phyloP scores from a whole-genome alignment of 2,329 filamentous ascomycete species.

The Fusarium nematophilum region DNA sequence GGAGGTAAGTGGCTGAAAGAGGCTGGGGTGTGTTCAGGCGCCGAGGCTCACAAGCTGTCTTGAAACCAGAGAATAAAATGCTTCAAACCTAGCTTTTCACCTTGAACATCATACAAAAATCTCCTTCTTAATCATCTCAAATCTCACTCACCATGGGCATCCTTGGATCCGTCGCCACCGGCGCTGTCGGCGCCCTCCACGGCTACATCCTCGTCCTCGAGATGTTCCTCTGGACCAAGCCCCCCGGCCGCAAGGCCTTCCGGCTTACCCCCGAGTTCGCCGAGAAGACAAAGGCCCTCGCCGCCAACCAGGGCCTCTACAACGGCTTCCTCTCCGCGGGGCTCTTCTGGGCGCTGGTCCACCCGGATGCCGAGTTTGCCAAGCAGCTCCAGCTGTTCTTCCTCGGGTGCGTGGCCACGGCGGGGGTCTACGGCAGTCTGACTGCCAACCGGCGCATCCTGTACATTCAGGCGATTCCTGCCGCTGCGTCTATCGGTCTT shows the following conservation, averaged over 20 bases:
- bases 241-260: conserved; percentile 59
- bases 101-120: neutral
- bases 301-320: conserved; percentile 64
- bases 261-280: conserved; percentile 58
- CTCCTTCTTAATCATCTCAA: neutral
- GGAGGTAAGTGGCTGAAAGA: too few relatives aligned
- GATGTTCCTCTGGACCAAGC: conserved; percentile 62
- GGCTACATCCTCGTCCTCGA: conserved; percentile 62
- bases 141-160: conserved; percentile 45
- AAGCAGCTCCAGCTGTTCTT: conserved; percentile 61
- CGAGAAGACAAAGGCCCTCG: conserved; percentile 56
- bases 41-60: too few relatives aligned
- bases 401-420: conserved; percentile 57
- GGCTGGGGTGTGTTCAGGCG: too few relatives aligned
- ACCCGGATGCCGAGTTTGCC: conserved; percentile 56
- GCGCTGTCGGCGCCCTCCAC: conserved; percentile 55
- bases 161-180: conserved; percentile 50
- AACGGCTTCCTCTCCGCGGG: conserved; percentile 65
- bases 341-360: conserved; percentile 58
- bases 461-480: conserved; percentile 53
- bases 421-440: conserved; percentile 57
- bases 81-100: too few relatives aligned
- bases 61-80: too few relatives aligned
- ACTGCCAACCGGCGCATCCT: conserved; percentile 57
- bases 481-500: conserved; percentile 45